Percentiles rank a stretch among this genome's conserved stretches.
These are phyloP conservation scores for Acidiella bohemica DNA, from an alignment of 495 filamentous ascomycete species.

Conservation along the genomic window DNA sequence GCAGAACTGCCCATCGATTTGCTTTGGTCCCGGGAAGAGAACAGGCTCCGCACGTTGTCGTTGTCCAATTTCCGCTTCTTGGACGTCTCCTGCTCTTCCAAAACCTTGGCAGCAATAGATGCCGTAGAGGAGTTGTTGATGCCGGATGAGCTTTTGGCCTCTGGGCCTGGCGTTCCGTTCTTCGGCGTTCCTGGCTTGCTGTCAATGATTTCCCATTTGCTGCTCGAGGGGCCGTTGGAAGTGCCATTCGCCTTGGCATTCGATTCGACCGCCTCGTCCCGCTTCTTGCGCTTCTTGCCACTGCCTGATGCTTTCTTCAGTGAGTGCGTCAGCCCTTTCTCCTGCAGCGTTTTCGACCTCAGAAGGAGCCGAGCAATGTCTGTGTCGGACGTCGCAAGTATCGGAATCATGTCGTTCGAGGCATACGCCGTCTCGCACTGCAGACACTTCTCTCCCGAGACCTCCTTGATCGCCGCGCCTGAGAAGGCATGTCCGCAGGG, in stretches of 20 bases:
- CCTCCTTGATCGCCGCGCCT: conserved; percentile 68
- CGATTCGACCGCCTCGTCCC: conserved; percentile 17
- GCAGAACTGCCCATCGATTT: conserved; percentile 35
- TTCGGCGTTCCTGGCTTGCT: conserved; percentile 7
- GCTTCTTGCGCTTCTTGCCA: conserved; percentile 69
- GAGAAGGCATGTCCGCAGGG: conserved; percentile 94
- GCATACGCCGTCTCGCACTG: conserved; percentile 66
- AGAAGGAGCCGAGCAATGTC: conserved; percentile 56
- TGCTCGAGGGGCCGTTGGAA: background rate
- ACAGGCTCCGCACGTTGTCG: conserved; percentile 58
- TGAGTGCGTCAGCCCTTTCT: conserved; percentile 66
- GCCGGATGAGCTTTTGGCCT: conserved; percentile 23
- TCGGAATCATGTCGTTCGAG: conserved; percentile 64
- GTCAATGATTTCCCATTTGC: background rate
- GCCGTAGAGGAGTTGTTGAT: conserved; percentile 85
- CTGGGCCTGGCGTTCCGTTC: background rate
- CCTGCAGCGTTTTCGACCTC: conserved; percentile 51
- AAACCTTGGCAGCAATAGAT: conserved; percentile 65
- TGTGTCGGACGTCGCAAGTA: conserved; percentile 54
- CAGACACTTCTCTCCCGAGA: conserved; percentile 49
- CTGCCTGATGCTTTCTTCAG: conserved; percentile 61
- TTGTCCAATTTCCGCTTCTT: conserved; percentile 67
- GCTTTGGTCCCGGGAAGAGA: conserved; percentile 40
- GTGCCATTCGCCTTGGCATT: background rate
- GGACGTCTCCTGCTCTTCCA: conserved; percentile 69